Conservation (phyloP, 345 rosid species). For the Boechera retrofracta region DNA sequence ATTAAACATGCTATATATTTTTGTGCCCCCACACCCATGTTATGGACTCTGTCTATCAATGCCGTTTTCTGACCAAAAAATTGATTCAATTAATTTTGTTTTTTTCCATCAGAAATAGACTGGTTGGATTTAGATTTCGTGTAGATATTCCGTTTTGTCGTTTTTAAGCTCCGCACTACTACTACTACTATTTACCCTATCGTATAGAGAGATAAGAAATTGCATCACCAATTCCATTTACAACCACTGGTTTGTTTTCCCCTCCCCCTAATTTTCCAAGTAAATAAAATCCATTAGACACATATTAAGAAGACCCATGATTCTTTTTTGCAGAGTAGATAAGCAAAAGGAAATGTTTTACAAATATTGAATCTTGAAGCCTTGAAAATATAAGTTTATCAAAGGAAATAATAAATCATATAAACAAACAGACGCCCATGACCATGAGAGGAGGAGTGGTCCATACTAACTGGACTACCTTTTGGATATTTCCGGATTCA, state of each 20-base stretch:
- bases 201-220: no score
- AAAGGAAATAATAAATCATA: neutral
- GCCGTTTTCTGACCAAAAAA: neutral
- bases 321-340: no score
- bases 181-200: neutral
- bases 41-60: neutral
- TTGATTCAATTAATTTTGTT: slow-evolving; percentile 3
- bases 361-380: neutral
- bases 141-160: slow-evolving; percentile 32
- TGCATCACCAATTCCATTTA: no score
- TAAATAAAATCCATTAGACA: no score
- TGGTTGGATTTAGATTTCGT: slow-evolving; percentile 31
- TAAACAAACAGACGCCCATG: slow-evolving; percentile 6
- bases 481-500: neutral
- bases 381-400: neutral
- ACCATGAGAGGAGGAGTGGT: slow-evolving; percentile 4
- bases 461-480: neutral
- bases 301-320: no score
- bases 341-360: neutral
- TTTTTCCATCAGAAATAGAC: neutral
- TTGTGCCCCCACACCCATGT: neutral
- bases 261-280: no score
- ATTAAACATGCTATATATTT: neutral
- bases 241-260: no score
- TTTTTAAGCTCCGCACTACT: slow-evolving; percentile 11